Evolutionary conservation across 1,284 basidiomycete genomes (phyloP).

Genomic region (Puccinia hordei): DNA sequence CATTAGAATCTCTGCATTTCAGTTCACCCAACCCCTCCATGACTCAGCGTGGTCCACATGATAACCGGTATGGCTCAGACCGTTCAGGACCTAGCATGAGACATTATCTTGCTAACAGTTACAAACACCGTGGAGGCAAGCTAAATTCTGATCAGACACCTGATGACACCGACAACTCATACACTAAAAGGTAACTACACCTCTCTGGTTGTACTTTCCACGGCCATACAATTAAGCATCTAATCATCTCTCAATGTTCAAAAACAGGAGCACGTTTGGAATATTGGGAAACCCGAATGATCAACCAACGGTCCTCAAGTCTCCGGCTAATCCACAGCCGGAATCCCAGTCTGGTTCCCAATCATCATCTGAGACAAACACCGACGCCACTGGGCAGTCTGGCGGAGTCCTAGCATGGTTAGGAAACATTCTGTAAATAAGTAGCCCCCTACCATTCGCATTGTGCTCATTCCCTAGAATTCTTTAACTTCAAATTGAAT

Average conservation of each 20-base stretch:
- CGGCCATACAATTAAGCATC: neutral
- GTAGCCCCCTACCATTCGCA: neutral
- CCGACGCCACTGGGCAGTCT: neutral
- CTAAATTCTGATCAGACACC: neutral
- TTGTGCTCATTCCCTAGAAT: neutral
- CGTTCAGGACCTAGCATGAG: conserved; percentile 3
- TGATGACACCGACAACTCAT: neutral
- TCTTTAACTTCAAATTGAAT: too few species aligned
- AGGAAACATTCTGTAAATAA: neutral
- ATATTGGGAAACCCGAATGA: conserved; percentile 8
- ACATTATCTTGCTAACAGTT: neutral
- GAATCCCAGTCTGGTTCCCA: neutral
- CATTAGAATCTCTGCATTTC: neutral
- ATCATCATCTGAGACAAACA: neutral
- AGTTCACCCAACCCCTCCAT: neutral
- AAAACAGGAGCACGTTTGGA: neutral
- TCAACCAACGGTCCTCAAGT: neutral
- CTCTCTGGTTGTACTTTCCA: neutral
- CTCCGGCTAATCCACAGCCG: neutral
- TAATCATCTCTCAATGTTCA: neutral
- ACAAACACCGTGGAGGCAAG: conserved; percentile 3
- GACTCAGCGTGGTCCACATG: neutral
- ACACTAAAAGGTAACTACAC: neutral
- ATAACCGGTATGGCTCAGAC: conserved; percentile 11
- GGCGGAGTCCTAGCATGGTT: conserved; percentile 1